Conservation (phyloP, 164 flowering plant genomes). For the Stephania cephalantha region DNA sequence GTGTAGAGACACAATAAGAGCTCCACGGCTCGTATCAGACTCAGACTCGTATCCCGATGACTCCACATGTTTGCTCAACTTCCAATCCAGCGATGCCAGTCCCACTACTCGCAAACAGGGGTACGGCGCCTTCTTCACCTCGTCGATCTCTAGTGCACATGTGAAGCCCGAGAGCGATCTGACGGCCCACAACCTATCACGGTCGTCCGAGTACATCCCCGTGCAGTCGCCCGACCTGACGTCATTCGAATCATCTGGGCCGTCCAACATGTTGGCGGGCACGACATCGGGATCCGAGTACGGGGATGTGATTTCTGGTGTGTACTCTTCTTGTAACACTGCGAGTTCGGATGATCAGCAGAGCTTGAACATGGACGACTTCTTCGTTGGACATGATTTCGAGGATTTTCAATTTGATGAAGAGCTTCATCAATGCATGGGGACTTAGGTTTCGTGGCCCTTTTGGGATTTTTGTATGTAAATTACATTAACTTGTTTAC, state of each 20-base stretch:
- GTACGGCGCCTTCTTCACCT: not conserved
- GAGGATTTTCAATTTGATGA: not conserved
- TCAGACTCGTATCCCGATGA: constrained; percentile 15
- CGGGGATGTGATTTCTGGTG: constrained; percentile 13
- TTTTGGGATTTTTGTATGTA: too few species aligned
- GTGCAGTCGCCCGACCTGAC: constrained; percentile 15
- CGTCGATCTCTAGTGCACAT: not conserved
- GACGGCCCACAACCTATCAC: not conserved
- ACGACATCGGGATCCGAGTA: constrained; percentile 6
- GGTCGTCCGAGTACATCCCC: not conserved
- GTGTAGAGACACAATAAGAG: constrained; percentile 28
- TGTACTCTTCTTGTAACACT: constrained; percentile 1
- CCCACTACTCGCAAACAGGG: not conserved
- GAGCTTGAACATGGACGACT: not conserved
- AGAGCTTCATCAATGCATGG: not conserved
- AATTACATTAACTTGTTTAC: too few species aligned
- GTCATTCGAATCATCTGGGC: constrained; percentile 9
- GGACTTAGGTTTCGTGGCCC: too few species aligned
- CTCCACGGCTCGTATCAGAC: constrained; percentile 17
- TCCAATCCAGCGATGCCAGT: constrained; percentile 11
- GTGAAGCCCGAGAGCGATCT: constrained; percentile 5
- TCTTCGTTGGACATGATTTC: not conserved
- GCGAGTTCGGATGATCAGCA: not conserved
- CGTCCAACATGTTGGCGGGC: not conserved
- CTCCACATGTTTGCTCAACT: constrained; percentile 2